Evolutionary conservation across 805 yeast genomes (phyloP), one percentile per base, ranked within the genome.

Genomic region (Cyberlindnera japonica): DNA sequence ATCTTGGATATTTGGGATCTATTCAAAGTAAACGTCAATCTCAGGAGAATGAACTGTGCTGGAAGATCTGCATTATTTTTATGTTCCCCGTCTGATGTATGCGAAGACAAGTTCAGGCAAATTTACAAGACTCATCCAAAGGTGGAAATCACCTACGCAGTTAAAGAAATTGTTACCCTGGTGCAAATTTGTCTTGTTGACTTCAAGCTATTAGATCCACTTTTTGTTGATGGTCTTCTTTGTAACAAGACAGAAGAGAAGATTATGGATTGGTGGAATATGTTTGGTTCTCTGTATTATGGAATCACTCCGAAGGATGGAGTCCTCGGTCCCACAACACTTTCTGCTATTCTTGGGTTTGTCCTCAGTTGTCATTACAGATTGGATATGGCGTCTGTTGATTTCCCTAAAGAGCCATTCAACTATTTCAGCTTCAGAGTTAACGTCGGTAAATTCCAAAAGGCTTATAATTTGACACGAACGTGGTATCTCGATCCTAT

Each of bases 381-480:
- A 48, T 55, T 91, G 27, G 79, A 87, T 35, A 65, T 81, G 10
- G 72, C 75, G 56, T 63, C 76, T 57, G 62, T 73, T 63, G 53
- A 85, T 70, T 52, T 83, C 70, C 44, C 93, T 79, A 84, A 87
- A 54, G 98, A 93, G 56, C 91, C 95, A 0, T 80, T 84, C 55
- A 91, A 85, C 45, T 79, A 78, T 37, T 83, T 80, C 38, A 73
- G 72, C 35, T 83, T 91, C 51, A 72, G 79, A 62, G 59, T 72
- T 3, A 75, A 88, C 6, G 72, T 93, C 19, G 77, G 78, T 2
- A 81, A 77, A 44, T 91, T 90, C 58, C 97, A 93, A 59, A 85
- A 79, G 55, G 83, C 80, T 44, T 69, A 71, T 48, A 72, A 74
- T 46, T 54, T 83, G 7, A 71, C 72, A 3, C 67, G 68, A 43